A percentile compares a stretch with the other conserved stretches of the same genome.
Conservation (phyloP, 1,284 basidiomycete genomes). For the Stygiomarasmius scandens region DNA sequence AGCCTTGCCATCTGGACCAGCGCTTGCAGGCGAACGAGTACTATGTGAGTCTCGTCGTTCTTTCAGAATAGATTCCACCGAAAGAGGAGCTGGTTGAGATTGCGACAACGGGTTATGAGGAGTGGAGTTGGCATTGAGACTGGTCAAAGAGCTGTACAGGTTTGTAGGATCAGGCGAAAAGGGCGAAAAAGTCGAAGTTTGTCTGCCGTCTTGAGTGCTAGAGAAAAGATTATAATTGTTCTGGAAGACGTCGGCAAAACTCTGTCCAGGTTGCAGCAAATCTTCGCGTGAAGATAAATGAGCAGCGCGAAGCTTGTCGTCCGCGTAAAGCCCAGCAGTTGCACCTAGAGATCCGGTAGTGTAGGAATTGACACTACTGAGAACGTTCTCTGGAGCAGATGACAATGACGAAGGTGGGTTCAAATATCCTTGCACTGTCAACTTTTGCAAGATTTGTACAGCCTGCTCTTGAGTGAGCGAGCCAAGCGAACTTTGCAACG, state of each 20-base stretch:
- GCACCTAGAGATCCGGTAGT: neutral
- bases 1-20: neutral
- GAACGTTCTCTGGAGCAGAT: conserved; percentile 16
- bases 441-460: conserved; percentile 64
- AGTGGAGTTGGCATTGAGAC: neutral
- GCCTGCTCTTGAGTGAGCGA: conserved; percentile 67
- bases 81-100: conserved; percentile 3
- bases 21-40: neutral
- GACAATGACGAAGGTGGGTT: conserved; percentile 22
- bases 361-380: neutral
- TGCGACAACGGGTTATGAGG: neutral
- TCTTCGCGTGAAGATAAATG: conserved; percentile 23
- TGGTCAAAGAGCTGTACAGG: conserved; percentile 29
- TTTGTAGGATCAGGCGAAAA: conserved; percentile 62
- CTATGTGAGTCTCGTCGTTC: conserved; percentile 3
- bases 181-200: conserved; percentile 50
- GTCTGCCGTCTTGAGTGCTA: conserved; percentile 11
- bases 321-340: conserved; percentile 18
- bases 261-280: conserved; percentile 16
- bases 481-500: conserved; percentile 16
- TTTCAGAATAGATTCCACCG: neutral
- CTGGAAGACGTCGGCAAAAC: conserved; percentile 13
- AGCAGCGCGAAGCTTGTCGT: conserved; percentile 33
- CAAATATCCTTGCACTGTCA: conserved; percentile 49
- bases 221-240: conserved; percentile 12